phyloP scores from a whole-genome alignment of 2,329 filamentous ascomycete genomes.

The Colletotrichum magnum region DNA sequence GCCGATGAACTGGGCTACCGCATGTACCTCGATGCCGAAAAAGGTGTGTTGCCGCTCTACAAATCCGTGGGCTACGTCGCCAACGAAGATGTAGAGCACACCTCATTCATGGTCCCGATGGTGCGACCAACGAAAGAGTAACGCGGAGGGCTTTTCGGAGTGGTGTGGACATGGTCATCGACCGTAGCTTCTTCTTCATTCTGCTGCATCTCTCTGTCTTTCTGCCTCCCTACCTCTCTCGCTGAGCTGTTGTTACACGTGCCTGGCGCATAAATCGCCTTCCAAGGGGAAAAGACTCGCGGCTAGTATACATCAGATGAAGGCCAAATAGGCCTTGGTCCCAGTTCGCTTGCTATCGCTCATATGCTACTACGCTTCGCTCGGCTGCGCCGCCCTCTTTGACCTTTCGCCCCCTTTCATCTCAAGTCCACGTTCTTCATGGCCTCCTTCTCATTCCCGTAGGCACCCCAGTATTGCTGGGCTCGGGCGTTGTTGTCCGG shows the following conservation, averaged over 20 bases:
- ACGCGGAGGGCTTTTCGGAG: not conserved
- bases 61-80: conserved; percentile 34
- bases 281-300: not conserved
- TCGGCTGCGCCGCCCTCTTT: not conserved
- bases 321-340: not conserved
- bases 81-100: conserved; percentile 20
- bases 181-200: not conserved
- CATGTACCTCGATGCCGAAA: conserved; percentile 41
- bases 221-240: not conserved
- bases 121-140: conserved; percentile 29
- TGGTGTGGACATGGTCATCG: not conserved
- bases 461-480: conserved; percentile 20
- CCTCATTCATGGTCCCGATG: conserved; percentile 41
- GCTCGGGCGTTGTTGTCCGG: not conserved
- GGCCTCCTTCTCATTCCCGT: conserved; percentile 15
- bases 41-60: conserved; percentile 38
- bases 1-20: conserved; percentile 38
- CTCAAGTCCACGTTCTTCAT: conserved; percentile 18
- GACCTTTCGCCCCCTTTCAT: not conserved
- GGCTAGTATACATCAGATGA: conserved; percentile 22
- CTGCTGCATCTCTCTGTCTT: not conserved
- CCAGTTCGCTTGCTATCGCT: conserved; percentile 23
- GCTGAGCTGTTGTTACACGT: not conserved
- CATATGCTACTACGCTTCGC: conserved; percentile 8
- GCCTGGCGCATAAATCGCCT: not conserved